Conservation (phyloP, 352 stramenopile genomes). For the Pythium rhizo-oryzae region DNA sequence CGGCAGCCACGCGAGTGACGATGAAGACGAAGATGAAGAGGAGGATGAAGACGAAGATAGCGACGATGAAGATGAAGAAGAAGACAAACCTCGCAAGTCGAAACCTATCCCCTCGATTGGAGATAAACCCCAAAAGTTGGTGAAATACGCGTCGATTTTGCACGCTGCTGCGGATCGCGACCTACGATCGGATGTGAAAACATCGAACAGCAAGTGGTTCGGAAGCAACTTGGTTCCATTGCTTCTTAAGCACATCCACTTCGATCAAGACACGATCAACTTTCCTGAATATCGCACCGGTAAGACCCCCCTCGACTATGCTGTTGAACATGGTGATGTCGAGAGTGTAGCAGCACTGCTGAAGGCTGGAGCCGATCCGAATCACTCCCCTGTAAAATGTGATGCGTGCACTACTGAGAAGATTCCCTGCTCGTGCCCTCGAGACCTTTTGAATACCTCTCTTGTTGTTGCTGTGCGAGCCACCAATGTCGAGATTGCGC, state of each 20-base stretch:
- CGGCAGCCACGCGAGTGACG: conserved; percentile 15
- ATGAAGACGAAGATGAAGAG: conserved; percentile 16
- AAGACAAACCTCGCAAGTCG: conserved; percentile 5
- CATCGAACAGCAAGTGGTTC: conserved; percentile 45
- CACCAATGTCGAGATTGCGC: conserved; percentile 35
- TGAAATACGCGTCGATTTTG: conserved; percentile 53
- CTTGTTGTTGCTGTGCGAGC: conserved; percentile 47
- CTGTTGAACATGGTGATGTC: conserved; percentile 48
- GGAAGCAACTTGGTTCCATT: conserved; percentile 56
- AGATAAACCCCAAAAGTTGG: conserved; percentile 25
- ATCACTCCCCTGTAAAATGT: conserved; percentile 55
- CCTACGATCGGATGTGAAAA: conserved; percentile 36
- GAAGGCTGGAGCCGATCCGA: conserved; percentile 42
- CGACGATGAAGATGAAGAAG: conserved; percentile 17
- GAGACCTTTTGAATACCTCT: conserved; percentile 46
- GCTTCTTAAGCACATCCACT: conserved; percentile 42
- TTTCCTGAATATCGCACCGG: conserved; percentile 46
- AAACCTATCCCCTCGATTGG: neutral
- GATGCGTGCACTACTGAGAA: conserved; percentile 32
- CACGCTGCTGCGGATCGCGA: conserved; percentile 53
- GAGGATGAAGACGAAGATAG: conserved; percentile 9
- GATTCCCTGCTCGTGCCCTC: conserved; percentile 42
- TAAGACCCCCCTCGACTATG: conserved; percentile 64
- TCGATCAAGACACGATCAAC: conserved; percentile 47
- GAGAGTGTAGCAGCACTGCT: conserved; percentile 45